Percentiles rank a stretch among this genome's conserved stretches.
Conservation (phyloP, 179 eudicot species). For the Silene noctiflora region DNA sequence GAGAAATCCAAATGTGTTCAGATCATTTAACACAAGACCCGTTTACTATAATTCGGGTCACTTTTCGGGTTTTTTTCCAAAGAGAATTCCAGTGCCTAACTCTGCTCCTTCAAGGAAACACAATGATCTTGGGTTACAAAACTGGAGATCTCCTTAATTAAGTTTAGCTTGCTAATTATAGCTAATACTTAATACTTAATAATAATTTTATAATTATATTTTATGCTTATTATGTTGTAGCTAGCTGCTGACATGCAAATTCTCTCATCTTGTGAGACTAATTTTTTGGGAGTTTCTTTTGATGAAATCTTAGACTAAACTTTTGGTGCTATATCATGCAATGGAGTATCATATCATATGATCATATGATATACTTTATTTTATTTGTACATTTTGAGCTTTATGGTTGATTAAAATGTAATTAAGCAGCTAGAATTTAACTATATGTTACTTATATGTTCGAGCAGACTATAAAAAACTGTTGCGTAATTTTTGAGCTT, state of each 20-base stretch:
- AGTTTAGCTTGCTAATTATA: background rate
- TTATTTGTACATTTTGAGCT: slow-evolving; percentile 11
- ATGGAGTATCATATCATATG: background rate
- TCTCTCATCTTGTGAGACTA: slow-evolving; percentile 20
- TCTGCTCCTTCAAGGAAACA: slow-evolving; percentile 71
- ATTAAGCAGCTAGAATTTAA: slow-evolving; percentile 1
- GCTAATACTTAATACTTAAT: background rate
- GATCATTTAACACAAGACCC: slow-evolving; percentile 32
- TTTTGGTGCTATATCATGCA: background rate
- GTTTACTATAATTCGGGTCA: slow-evolving; percentile 40
- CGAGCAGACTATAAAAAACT: too few relatives aligned
- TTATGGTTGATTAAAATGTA: background rate
- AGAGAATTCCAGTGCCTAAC: slow-evolving; percentile 43
- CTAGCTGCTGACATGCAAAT: slow-evolving; percentile 14
- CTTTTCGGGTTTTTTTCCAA: slow-evolving; percentile 49
- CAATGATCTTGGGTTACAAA: slow-evolving; percentile 54
- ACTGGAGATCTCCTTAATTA: slow-evolving; percentile 49
- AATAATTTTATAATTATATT: background rate
- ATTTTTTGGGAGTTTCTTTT: slow-evolving; percentile 22
- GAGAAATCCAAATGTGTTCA: slow-evolving; percentile 40
- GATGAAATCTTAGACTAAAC: slow-evolving; percentile 3
- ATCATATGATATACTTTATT: background rate
- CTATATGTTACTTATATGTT: background rate
- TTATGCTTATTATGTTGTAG: slow-evolving; percentile 7
- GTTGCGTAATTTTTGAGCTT: too few relatives aligned